phyloP scores from a whole-genome alignment of 352 stramenopile species.

The Phytophthora podocarpi region DNA sequence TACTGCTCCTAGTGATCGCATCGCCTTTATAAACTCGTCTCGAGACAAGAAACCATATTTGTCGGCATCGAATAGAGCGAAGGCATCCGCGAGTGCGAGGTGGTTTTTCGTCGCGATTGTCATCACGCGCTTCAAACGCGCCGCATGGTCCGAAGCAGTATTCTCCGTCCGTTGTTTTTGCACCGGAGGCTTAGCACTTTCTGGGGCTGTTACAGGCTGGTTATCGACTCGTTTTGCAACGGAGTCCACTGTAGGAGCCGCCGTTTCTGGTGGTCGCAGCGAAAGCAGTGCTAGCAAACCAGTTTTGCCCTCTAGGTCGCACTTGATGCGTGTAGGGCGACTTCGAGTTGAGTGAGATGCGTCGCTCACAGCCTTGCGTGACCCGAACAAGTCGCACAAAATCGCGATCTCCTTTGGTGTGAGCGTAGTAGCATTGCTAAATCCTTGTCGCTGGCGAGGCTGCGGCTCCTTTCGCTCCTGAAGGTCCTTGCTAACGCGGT shows the following conservation, averaged over 20 bases:
- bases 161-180: not conserved
- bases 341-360: slow-evolving; percentile 8
- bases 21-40: slow-evolving; percentile 51
- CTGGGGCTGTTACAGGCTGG: not conserved
- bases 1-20: slow-evolving; percentile 51
- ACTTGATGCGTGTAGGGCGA: slow-evolving; percentile 50
- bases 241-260: not conserved
- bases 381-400: slow-evolving; percentile 65
- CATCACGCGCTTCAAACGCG: slow-evolving; percentile 50
- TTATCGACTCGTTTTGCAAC: not conserved
- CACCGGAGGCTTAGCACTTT: not conserved
- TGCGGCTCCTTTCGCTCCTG: slow-evolving; percentile 6
- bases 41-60: slow-evolving; percentile 50
- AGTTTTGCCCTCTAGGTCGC: slow-evolving; percentile 48
- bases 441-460: slow-evolving; percentile 23
- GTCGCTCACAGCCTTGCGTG: slow-evolving; percentile 18
- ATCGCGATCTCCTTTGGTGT: slow-evolving; percentile 64
- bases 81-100: slow-evolving; percentile 38
- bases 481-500: not conserved
- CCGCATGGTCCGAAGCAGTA: slow-evolving; percentile 18
- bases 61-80: slow-evolving; percentile 50
- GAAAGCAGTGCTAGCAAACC: slow-evolving; percentile 64
- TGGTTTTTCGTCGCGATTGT: slow-evolving; percentile 36
- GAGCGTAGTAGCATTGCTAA: slow-evolving; percentile 53
- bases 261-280: slow-evolving; percentile 23